Percentiles rank a stretch among this genome's conserved stretches.
These are phyloP conservation scores for Chondrus crispus DNA, from an alignment of 23 red algal species.

Conservation along the genomic window DNA sequence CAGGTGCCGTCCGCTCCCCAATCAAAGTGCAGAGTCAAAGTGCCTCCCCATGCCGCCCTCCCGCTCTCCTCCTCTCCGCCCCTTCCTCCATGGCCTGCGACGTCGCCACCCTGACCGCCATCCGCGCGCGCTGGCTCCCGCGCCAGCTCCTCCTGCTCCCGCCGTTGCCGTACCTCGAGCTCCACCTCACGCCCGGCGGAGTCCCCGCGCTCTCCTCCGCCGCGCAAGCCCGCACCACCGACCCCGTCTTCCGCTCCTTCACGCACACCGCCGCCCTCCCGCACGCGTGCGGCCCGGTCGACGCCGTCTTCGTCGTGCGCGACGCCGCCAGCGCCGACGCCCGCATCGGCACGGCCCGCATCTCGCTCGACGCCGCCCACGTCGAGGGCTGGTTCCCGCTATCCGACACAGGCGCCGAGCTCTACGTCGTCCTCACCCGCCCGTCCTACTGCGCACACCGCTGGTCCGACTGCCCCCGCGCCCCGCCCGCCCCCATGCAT, in stretches of 20 bases:
- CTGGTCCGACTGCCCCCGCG: background rate
- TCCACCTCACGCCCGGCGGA: background rate
- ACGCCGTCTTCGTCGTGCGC: background rate
- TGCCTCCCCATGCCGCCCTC: too few relatives aligned
- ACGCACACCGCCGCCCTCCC: background rate
- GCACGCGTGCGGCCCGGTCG: background rate
- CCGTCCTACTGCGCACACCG: background rate
- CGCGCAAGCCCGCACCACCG: background rate
- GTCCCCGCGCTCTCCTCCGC: background rate
- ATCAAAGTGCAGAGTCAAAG: too few relatives aligned
- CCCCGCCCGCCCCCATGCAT: background rate
- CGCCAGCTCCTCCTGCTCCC: background rate
- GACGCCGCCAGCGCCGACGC: background rate
- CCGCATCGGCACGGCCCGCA: background rate
- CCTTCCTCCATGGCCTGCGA: background rate
- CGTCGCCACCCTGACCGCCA: background rate
- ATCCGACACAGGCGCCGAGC: background rate
- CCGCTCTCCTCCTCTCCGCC: too few relatives aligned
- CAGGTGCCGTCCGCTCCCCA: too few relatives aligned
- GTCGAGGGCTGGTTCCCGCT: slow-evolving; percentile 6
- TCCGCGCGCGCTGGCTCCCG: background rate
- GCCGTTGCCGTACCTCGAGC: background rate
- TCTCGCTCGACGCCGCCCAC: background rate
- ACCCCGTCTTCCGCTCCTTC: background rate
- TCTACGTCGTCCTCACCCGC: background rate